These are phyloP conservation scores for Vitis hybrid DNA, from an alignment of 177 flowering plant species.

Conservation along the genomic window DNA sequence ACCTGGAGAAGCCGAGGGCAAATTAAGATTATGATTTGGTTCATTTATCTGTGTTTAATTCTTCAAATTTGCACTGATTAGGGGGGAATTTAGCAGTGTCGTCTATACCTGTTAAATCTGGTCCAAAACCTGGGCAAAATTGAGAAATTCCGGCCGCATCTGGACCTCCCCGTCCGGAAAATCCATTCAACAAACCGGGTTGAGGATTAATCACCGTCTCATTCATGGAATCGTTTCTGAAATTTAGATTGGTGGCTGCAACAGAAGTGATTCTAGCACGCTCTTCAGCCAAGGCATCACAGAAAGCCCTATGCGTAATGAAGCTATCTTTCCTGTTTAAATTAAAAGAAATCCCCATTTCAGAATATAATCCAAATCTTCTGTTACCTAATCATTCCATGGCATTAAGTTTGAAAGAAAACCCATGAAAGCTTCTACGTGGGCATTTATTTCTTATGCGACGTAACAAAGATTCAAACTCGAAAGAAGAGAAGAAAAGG, in stretches of 20 bases:
- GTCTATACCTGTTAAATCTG: constrained; percentile 17
- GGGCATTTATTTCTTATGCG: constrained; percentile 12
- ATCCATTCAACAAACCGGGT: constrained; percentile 25
- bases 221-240: constrained; percentile 32
- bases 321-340: constrained; percentile 57
- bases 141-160: constrained; percentile 21
- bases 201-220: constrained; percentile 13
- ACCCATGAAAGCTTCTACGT: background rate
- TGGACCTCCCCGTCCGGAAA: constrained; percentile 17
- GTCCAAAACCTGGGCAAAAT: constrained; percentile 23
- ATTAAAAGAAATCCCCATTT: constrained; percentile 2
- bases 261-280: constrained; percentile 38
- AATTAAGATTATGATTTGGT: constrained; percentile 10
- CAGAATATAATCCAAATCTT: background rate
- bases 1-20: constrained; percentile 5
- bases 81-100: too few species aligned
- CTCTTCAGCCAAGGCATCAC: constrained; percentile 60
- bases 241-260: constrained; percentile 39
- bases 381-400: constrained; percentile 12
- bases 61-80: background rate
- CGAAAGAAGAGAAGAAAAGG: background rate
- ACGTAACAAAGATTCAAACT: background rate
- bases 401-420: constrained; percentile 11
- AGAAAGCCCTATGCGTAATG: constrained; percentile 61
- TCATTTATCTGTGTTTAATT: constrained; percentile 9